Conservation (phyloP, 257 asterid genomes). For the Salvia miltiorrhiza region DNA sequence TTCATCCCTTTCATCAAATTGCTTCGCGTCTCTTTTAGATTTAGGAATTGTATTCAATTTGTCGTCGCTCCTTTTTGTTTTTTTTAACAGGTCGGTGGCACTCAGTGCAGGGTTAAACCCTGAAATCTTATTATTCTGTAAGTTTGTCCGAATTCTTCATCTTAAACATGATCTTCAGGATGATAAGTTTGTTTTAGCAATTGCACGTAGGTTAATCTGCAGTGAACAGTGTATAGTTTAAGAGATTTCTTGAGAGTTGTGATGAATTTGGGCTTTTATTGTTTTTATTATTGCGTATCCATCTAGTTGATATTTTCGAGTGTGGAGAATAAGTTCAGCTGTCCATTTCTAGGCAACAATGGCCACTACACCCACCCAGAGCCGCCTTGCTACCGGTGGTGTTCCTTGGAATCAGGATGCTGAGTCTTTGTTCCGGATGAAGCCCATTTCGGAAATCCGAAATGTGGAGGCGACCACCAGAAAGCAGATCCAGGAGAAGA, state of each 20-base stretch:
- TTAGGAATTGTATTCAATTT: neutral
- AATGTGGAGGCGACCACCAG: conserved; percentile 77
- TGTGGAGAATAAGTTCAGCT: neutral
- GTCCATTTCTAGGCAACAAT: conserved; percentile 23
- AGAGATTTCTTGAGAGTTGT: neutral
- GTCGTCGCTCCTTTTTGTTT: neutral
- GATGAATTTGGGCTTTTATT: neutral
- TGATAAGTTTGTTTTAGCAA: neutral
- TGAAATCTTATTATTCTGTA: conserved; percentile 7
- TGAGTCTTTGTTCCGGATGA: conserved; percentile 80
- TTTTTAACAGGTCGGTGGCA: conserved; percentile 7
- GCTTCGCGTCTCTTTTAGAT: neutral
- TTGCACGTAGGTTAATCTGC: neutral
- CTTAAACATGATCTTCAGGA: neutral
- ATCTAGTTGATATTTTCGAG: neutral
- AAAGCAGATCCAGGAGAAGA: conserved; percentile 90
- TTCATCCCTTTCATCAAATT: neutral
- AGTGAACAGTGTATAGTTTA: neutral
- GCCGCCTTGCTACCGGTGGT: conserved; percentile 31
- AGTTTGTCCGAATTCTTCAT: conserved; percentile 3
- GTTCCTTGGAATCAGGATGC: conserved; percentile 75
- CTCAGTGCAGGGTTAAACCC: neutral
- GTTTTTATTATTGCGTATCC: neutral
- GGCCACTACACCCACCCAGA: conserved; percentile 35
- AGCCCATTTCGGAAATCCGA: conserved; percentile 88